These are phyloP conservation scores for Suillus placidus DNA, from an alignment of 768 basidiomycete genomes.

Conservation along the genomic window DNA sequence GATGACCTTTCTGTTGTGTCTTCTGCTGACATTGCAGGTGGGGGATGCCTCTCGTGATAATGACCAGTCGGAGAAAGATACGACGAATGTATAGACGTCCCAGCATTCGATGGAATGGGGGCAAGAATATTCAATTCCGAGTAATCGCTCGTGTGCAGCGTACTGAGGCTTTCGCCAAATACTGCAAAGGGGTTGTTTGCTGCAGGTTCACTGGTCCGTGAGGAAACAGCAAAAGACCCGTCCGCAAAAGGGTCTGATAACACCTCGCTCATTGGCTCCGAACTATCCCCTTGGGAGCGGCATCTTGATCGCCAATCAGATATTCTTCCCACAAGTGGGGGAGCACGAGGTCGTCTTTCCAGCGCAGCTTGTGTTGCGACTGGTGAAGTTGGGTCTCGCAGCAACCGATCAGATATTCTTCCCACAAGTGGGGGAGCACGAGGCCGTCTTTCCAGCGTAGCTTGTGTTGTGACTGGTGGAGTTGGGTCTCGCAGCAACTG, in stretches of 20 bases:
- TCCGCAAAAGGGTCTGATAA: conserved; percentile 24
- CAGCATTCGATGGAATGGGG: conserved; percentile 12
- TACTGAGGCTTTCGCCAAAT: neutral
- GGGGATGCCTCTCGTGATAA: conserved; percentile 16
- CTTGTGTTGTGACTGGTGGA: conserved; percentile 1
- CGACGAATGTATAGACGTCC: conserved; percentile 3
- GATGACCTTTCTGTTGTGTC: neutral
- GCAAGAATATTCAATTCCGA: conserved; percentile 21
- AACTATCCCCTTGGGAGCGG: conserved; percentile 14
- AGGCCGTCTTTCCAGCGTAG: conserved; percentile 5
- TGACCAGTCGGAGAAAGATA: conserved; percentile 22
- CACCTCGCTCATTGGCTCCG: conserved; percentile 14
- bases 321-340: neutral
- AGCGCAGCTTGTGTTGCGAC: conserved; percentile 1
- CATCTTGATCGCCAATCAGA: neutral
- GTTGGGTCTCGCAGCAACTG: conserved; percentile 6
- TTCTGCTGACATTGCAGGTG: neutral
- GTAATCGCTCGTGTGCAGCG: conserved; percentile 19
- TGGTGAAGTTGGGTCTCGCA: conserved; percentile 7
- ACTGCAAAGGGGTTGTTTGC: conserved; percentile 11
- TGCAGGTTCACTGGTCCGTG: conserved; percentile 13
- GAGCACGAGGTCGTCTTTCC: conserved; percentile 6
- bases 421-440: neutral
- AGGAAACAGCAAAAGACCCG: conserved; percentile 13
- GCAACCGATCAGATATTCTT: neutral